phyloP scores from a whole-genome alignment of 1,284 basidiomycete genomes.

The Cutaneotrichosporon dermatis region DNA sequence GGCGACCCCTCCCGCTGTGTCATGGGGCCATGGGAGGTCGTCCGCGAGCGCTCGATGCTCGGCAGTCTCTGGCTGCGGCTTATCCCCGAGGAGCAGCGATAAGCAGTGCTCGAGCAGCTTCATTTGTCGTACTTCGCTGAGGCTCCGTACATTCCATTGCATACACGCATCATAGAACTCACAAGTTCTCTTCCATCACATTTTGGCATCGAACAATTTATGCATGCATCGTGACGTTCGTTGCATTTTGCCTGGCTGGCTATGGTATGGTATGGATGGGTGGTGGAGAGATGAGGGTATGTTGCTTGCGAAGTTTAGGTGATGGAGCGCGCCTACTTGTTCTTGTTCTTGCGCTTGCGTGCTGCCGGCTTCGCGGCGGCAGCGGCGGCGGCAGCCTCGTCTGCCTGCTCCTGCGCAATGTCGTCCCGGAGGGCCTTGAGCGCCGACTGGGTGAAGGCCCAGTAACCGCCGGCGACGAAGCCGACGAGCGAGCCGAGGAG shows the following conservation, averaged over 20 bases:
- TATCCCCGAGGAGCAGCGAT: conserved; percentile 20
- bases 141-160: too few relatives aligned
- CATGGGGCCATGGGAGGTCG: conserved; percentile 45
- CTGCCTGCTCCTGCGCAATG: conserved; percentile 13
- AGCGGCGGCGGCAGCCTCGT: conserved; percentile 5
- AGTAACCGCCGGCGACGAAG: conserved; percentile 61
- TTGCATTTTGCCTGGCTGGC: not conserved
- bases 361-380: not conserved
- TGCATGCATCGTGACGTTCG: conserved; percentile 4
- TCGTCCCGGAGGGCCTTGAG: conserved; percentile 41
- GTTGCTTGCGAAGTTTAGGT: too few relatives aligned
- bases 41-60: conserved; percentile 44
- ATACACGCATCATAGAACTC: not conserved
- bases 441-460: conserved; percentile 55
- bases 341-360: conserved; percentile 16
- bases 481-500: conserved; percentile 60
- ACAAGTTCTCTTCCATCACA: not conserved
- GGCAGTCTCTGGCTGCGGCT: conserved; percentile 47
- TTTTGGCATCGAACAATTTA: not conserved
- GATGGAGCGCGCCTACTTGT: conserved; percentile 5
- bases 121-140: too few relatives aligned
- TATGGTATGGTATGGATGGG: too few relatives aligned
- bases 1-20: conserved; percentile 23
- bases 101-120: not conserved
- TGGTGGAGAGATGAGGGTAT: too few relatives aligned